Evolutionary conservation across 495 filamentous ascomycete genomes (phyloP), one percentile per base, ranked within the genome.

Genomic region (Xylaria cubensis): DNA sequence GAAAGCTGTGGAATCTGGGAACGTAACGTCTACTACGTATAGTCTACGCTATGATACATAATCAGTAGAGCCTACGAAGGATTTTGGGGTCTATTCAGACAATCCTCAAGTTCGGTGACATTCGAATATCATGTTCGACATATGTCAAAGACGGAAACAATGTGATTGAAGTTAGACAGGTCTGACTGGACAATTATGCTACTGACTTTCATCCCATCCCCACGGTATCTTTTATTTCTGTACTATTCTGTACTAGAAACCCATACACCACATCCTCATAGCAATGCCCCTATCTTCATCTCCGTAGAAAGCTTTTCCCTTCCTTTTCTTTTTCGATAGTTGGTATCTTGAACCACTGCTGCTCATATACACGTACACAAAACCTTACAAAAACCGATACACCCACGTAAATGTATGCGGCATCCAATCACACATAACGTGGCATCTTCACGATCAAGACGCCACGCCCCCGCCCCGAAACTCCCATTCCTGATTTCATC

Each of bases 331-430:
- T 56, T 56, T 56, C 53, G 53, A 29, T 32, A 32, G 34, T 4
- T 56, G 53, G 26, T 19, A 56, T 32, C 53, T 17, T 56, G 53
- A 56, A 56, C 53, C 53, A 56, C 64, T 29, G 29, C 64, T 66
- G 19, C 46, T 32, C 64, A 66, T 41, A 66, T 39, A 66, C 46
- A 66, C 64, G 46, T 66, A 66, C 64, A 66, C 64, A 46, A 66
- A 36, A 53, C 29, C 29, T 56, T 66, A 66, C 64, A 53, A 66
- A 32, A 53, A 0, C 24, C 34, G 46, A 53, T 24, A 32, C 44
- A 46, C 39, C 46, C 64, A 21, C 64, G 24, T 69, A 39, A 39
- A 50, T 53, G 64, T 66, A 51, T 46, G 66, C 24, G 26, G 50
- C 51, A 55, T 68, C 36, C 55, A 48, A 58, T 34, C 15, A 36